Conservation (phyloP, 225 moss, liverwort and hornwort genomes). For the Bryoerythrophyllum caledonicum region DNA sequence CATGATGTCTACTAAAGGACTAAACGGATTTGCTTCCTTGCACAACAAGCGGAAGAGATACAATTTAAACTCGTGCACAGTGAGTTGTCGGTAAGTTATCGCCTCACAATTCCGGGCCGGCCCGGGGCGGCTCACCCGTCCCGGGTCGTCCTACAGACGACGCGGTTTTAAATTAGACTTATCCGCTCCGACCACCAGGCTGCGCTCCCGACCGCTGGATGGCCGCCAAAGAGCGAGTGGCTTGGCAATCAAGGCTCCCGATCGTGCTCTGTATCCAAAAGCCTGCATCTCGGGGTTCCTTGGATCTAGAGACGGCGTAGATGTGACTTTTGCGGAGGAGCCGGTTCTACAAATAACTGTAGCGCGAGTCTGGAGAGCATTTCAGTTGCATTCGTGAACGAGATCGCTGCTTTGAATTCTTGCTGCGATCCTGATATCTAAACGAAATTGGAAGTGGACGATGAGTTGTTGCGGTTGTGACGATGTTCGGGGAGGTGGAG, state of each 20-base stretch:
- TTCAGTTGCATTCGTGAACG: not conserved
- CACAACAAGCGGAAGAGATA: not conserved
- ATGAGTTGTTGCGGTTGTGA: constrained; percentile 13
- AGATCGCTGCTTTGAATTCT: not conserved
- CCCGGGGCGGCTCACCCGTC: not conserved
- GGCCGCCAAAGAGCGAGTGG: not conserved
- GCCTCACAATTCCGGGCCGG: not conserved
- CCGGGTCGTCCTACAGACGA: too few relatives aligned
- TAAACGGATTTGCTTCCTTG: not conserved
- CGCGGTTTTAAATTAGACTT: rapidly evolving
- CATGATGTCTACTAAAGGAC: too few relatives aligned
- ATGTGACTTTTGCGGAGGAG: not conserved
- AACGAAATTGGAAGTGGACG: constrained; percentile 1
- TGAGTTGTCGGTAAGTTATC: constrained; percentile 28
- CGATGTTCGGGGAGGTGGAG: constrained; percentile 14
- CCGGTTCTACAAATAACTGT: not conserved
- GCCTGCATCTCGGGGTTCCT: not conserved
- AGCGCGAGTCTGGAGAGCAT: not conserved
- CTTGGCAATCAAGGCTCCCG: not conserved
- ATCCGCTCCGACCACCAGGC: not conserved
- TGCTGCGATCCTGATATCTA: not conserved
- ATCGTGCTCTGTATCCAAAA: not conserved
- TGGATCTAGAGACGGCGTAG: not conserved
- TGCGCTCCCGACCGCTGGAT: not conserved
- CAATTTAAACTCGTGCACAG: not conserved